phyloP scores from a whole-genome alignment of 2,329 filamentous ascomycete species.

The Aspergillus sp. region DNA sequence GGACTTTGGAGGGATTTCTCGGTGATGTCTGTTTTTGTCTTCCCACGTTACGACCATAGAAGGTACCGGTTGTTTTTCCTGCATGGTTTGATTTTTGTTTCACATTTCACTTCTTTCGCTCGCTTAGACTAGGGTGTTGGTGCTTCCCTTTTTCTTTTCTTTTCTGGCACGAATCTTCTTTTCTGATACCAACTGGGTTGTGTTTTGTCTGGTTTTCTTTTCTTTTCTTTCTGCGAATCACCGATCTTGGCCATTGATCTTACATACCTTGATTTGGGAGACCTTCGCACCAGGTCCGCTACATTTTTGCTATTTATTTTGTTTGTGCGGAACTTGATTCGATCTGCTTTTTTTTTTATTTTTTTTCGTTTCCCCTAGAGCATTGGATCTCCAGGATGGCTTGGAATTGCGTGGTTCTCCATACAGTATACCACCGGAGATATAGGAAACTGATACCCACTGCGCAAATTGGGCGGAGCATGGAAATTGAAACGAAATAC shows the following conservation, averaged over 20 bases:
- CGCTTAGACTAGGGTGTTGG: conserved; percentile 37
- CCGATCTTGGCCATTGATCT: too few relatives aligned
- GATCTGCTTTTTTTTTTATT: not conserved
- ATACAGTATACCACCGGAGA: conserved; percentile 2
- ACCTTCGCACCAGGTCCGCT: not conserved
- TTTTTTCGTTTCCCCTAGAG: conserved; percentile 4
- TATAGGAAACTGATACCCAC: conserved; percentile 15
- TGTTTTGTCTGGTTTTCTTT: conserved; percentile 9
- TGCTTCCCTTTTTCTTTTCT: conserved; percentile 21
- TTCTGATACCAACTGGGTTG: conserved; percentile 25
- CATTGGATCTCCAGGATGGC: conserved; percentile 1
- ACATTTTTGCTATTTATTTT: not conserved
- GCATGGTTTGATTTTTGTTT: conserved; percentile 19
- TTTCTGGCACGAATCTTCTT: conserved; percentile 16
- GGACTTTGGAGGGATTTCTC: conserved; percentile 14
- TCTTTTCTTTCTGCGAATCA: not conserved
- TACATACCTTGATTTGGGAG: not conserved
- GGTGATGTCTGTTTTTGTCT: conserved; percentile 16
- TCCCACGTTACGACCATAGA: conserved; percentile 40
- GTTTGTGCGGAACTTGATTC: not conserved
- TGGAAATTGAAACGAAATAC: conserved; percentile 12
- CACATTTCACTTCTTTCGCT: conserved; percentile 33
- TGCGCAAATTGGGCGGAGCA: conserved; percentile 16
- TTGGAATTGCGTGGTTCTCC: not conserved
- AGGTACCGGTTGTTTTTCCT: conserved; percentile 34